Evolutionary conservation across 495 filamentous ascomycete genomes (phyloP).

Genomic region (Penicillium waksmanii): DNA sequence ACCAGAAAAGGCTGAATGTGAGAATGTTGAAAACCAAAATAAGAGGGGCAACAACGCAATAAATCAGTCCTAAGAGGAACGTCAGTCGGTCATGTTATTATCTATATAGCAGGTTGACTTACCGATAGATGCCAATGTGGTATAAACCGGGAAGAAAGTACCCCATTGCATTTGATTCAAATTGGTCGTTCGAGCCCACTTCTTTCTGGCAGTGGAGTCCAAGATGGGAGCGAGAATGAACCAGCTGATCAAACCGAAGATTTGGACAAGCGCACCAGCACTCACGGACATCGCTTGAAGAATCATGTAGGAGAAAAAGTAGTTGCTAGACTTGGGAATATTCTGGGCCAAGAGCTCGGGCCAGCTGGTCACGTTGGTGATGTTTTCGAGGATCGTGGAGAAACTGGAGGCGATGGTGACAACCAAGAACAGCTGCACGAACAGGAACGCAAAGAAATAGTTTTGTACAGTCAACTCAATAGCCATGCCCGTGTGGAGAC

Average conservation of each 20-base stretch:
- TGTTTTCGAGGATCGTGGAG: constrained; percentile 63
- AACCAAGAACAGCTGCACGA: constrained; percentile 93
- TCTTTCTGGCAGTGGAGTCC: constrained; percentile 86
- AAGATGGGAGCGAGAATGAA: constrained; percentile 77
- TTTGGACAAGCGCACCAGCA: constrained; percentile 88
- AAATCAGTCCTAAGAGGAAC: constrained; percentile 67
- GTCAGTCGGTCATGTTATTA: constrained; percentile 9
- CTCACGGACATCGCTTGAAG: constrained; percentile 89
- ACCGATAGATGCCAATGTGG: constrained; percentile 92
- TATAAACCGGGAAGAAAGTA: constrained; percentile 93
- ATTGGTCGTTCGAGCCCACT: constrained; percentile 82
- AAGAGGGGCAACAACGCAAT: constrained; percentile 85
- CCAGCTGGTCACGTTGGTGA: constrained; percentile 62
- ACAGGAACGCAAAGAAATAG: constrained; percentile 94
- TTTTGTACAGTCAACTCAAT: constrained; percentile 82
- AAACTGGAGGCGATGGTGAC: constrained; percentile 87
- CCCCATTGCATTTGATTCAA: constrained; percentile 86
- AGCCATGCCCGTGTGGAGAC: constrained; percentile 79
- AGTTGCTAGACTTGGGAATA: constrained; percentile 87
- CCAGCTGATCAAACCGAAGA: constrained; percentile 74
- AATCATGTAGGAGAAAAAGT: constrained; percentile 98
- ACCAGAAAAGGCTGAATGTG: constrained; percentile 93
- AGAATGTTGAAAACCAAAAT: constrained; percentile 93
- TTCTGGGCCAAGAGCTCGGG: constrained; percentile 77
- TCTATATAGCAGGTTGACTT: constrained; percentile 24